phyloP scores from a whole-genome alignment of 148 eudicot genomes.

The Vaccinium macrocarpon region DNA sequence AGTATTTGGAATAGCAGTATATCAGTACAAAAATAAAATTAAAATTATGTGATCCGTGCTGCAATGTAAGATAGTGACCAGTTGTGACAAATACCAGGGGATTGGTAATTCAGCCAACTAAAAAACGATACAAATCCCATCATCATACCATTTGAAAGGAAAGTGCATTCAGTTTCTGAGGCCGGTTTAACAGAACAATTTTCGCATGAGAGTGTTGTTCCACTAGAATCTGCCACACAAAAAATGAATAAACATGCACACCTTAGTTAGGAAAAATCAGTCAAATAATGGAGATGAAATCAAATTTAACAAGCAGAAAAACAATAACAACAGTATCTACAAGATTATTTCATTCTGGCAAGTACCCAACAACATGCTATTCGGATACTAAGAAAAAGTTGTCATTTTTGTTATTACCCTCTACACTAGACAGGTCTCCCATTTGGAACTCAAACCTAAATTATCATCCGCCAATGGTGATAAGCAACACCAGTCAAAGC shows the following conservation, averaged over 20 bases:
- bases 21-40: not conserved
- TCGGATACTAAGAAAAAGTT: not conserved
- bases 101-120: not conserved
- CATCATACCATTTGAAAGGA: slow-evolving; percentile 64
- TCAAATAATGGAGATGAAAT: not conserved
- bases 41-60: not conserved
- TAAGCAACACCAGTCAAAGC: no score
- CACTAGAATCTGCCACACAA: slow-evolving; percentile 61
- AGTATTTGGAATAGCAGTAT: not conserved
- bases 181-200: slow-evolving; percentile 59
- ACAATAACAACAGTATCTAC: not conserved
- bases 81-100: not conserved
- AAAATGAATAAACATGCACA: not conserved
- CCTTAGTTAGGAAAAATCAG: not conserved
- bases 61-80: not conserved
- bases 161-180: slow-evolving; percentile 90
- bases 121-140: not conserved
- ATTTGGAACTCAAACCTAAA: not conserved
- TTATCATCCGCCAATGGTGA: not conserved
- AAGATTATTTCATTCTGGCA: not conserved
- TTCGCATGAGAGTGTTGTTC: slow-evolving; percentile 40
- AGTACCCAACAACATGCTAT: not conserved
- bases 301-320: not conserved
- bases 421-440: not conserved
- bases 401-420: not conserved